These are phyloP conservation scores for Termitomyces sp. DNA, from an alignment of 768 basidiomycete species.

Conservation along the genomic window DNA sequence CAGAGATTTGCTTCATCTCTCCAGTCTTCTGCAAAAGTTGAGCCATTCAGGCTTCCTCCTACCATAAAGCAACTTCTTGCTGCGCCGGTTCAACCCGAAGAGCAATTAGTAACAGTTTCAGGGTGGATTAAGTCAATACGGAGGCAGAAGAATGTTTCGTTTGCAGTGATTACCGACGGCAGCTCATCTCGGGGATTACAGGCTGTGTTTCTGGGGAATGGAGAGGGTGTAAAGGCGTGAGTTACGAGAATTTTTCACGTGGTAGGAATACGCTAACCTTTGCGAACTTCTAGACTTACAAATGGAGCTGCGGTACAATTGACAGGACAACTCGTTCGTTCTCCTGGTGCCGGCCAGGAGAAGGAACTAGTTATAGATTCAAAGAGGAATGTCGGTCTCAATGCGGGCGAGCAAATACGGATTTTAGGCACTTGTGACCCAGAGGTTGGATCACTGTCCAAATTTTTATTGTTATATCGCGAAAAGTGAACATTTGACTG, in stretches of 20 bases:
- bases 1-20: constrained; percentile 9
- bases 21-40: background rate
- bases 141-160: constrained; percentile 84
- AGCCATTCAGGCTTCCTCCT: constrained; percentile 11
- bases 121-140: constrained; percentile 88
- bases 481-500: background rate
- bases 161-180: constrained; percentile 80
- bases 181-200: constrained; percentile 68
- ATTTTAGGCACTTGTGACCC: constrained; percentile 44
- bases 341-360: constrained; percentile 39
- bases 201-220: constrained; percentile 55
- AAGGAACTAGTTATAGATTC: constrained; percentile 43
- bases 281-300: constrained; percentile 11
- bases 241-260: background rate
- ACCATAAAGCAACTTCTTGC: constrained; percentile 13
- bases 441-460: constrained; percentile 23
- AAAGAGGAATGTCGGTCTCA: constrained; percentile 1
- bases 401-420: constrained; percentile 21
- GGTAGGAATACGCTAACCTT: background rate
- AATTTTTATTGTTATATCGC: background rate
- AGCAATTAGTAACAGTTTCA: constrained; percentile 39
- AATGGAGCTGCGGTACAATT: constrained; percentile 18
- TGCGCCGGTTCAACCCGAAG: background rate
- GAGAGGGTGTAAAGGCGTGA: constrained; percentile 24
- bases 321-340: constrained; percentile 35